Evolutionary conservation across 225 moss, liverwort and hornwort genomes (phyloP).

Genomic region (Straminergon stramineum): DNA sequence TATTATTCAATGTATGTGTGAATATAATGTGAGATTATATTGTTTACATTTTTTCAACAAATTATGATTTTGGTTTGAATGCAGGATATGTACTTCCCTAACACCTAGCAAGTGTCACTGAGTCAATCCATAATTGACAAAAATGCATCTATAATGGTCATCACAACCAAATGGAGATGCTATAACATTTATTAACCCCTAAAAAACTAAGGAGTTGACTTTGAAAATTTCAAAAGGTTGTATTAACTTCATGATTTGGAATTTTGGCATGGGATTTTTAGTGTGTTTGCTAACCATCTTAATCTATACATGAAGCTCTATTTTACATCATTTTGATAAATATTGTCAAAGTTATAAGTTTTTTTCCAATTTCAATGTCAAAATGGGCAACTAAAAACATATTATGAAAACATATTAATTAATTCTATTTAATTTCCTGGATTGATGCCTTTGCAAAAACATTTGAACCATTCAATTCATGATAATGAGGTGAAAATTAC

Average conservation of each 20-base stretch:
- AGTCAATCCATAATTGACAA: neutral
- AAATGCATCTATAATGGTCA: neutral
- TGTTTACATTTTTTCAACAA: neutral
- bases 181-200: too few species aligned
- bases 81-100: neutral
- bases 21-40: neutral
- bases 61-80: neutral
- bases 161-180: neutral
- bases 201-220: neutral
- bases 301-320: neutral
- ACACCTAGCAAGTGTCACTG: neutral
- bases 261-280: neutral
- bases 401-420: neutral
- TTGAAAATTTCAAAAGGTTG: rapidly evolving
- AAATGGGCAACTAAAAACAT: neutral
- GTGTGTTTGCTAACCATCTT: neutral
- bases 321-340: neutral
- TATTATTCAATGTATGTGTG: neutral
- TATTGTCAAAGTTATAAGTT: neutral
- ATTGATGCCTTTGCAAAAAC: neutral
- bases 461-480: neutral
- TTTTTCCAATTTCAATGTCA: neutral
- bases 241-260: neutral
- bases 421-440: neutral
- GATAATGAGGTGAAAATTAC: neutral